A percentile compares a stretch with the other conserved stretches of the same genome.
phyloP scores from a whole-genome alignment of 257 asterid species.

The Marsdenia floribunda region DNA sequence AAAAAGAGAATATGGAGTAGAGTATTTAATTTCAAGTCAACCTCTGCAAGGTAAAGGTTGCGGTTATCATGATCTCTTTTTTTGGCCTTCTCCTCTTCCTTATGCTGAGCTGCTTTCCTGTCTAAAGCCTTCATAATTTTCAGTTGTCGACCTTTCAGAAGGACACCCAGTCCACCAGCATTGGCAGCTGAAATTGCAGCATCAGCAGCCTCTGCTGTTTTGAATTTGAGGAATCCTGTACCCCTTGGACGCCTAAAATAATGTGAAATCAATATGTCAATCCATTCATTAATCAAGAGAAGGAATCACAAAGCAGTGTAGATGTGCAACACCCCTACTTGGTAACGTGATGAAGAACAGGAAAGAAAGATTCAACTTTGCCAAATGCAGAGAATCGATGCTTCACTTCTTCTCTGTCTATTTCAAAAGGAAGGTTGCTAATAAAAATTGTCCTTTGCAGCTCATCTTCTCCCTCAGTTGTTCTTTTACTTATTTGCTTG shows the following conservation, averaged over 20 bases:
- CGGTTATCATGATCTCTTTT: slow-evolving; percentile 68
- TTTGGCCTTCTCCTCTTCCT: slow-evolving; percentile 73
- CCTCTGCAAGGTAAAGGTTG: slow-evolving; percentile 90
- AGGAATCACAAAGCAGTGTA: slow-evolving; percentile 9
- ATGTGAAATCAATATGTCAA: slow-evolving; percentile 7
- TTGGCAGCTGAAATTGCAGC: slow-evolving; percentile 76
- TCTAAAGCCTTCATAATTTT: slow-evolving; percentile 81
- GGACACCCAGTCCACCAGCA: slow-evolving; percentile 54
- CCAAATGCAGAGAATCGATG: slow-evolving; percentile 82
- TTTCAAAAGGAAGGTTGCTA: slow-evolving; percentile 81
- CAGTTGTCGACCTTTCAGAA: slow-evolving; percentile 73
- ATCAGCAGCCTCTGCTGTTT: slow-evolving; percentile 52
- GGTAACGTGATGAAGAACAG: slow-evolving; percentile 83
- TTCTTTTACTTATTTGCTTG: slow-evolving; percentile 25
- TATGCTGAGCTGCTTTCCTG: slow-evolving; percentile 71
- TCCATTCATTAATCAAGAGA: neutral
- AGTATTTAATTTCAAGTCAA: slow-evolving; percentile 19
- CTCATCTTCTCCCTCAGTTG: slow-evolving; percentile 55
- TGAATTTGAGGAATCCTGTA: slow-evolving; percentile 95
- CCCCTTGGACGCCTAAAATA: slow-evolving; percentile 86
- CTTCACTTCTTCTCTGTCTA: slow-evolving; percentile 66
- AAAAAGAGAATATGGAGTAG: slow-evolving; percentile 12
- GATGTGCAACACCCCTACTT: slow-evolving; percentile 43
- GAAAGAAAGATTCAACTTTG: slow-evolving; percentile 65
- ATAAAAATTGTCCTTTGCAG: slow-evolving; percentile 76